Conservation (phyloP, 2,329 filamentous ascomycete species). For the Ustilaginoidea virens region DNA sequence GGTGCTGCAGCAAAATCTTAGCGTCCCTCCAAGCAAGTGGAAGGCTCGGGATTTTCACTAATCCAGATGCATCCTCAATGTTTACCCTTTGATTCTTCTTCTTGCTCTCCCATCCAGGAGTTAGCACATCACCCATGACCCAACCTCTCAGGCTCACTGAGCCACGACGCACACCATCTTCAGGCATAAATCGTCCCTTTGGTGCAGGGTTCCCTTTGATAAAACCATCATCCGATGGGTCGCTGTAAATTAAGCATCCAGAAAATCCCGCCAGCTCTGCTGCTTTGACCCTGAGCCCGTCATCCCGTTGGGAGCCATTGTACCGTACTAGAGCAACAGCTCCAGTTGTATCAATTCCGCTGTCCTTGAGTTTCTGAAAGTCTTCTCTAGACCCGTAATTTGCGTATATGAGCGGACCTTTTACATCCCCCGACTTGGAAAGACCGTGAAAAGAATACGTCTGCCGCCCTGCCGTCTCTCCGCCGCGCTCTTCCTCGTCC, state of each 20-base stretch:
- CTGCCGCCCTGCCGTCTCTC: constrained; percentile 47
- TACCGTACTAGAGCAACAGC: constrained; percentile 76
- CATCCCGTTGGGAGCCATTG: constrained; percentile 57
- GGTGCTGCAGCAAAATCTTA: constrained; percentile 56
- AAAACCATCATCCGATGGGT: constrained; percentile 75
- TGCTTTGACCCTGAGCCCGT: constrained; percentile 73
- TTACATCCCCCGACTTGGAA: constrained; percentile 74
- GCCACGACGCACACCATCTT: constrained; percentile 69
- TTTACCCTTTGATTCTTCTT: constrained; percentile 49
- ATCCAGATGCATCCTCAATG: constrained; percentile 52
- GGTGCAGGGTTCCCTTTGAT: constrained; percentile 57
- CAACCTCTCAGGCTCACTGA: constrained; percentile 67
- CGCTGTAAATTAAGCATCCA: constrained; percentile 85
- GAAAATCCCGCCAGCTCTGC: constrained; percentile 75
- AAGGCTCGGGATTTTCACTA: constrained; percentile 76
- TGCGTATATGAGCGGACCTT: constrained; percentile 75
- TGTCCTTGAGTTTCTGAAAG: constrained; percentile 56
- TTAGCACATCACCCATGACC: constrained; percentile 82
- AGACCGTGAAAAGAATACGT: constrained; percentile 77
- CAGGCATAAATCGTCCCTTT: constrained; percentile 63
- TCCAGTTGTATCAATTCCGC: constrained; percentile 58
- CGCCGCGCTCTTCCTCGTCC: constrained; percentile 60
- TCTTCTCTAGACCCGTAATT: constrained; percentile 83
- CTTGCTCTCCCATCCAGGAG: constrained; percentile 69
- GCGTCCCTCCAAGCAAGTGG: constrained; percentile 86